These are phyloP conservation scores for Theobroma cacao DNA, from an alignment of 345 rosid species.

Conservation along the genomic window DNA sequence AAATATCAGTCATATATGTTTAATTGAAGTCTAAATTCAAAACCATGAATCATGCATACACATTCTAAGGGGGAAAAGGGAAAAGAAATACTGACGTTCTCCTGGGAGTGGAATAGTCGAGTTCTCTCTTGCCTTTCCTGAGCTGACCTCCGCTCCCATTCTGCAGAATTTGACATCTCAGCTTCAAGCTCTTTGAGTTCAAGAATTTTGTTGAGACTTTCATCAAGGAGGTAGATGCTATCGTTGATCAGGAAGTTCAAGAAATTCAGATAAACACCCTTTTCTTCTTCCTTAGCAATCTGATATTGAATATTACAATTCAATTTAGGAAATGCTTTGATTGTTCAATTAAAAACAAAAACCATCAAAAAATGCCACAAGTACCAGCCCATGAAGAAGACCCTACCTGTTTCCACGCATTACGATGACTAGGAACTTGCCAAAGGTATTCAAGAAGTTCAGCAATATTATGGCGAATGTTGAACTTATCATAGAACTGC, in stretches of 20 bases:
- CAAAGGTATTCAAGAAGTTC: conserved; percentile 97
- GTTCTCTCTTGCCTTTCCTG: conserved; percentile 99
- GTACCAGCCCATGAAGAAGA: conserved; percentile 8
- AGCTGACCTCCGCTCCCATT: conserved; percentile 92
- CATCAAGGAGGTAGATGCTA: conserved; percentile 97
- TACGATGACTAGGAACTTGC: conserved; percentile 99
- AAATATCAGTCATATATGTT: conserved; percentile 17
- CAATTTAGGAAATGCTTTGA: not conserved
- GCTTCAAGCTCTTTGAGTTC: conserved; percentile 94
- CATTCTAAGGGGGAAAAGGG: not conserved
- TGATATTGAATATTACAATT: conserved; percentile 31
- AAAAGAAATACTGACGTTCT: conserved; percentile 58
- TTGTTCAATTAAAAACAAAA: not conserved
- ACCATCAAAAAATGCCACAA: conserved; percentile 6
- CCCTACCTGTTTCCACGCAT: conserved; percentile 91
- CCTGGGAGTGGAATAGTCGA: conserved; percentile 86
- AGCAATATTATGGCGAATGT: conserved; percentile 95
- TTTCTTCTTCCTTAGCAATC: conserved; percentile 99
- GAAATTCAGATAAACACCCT: conserved; percentile 98
- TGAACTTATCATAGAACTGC: conserved; percentile 99
- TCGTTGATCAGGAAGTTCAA: conserved; percentile 95
- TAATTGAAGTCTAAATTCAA: conserved; percentile 2
- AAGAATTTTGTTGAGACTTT: conserved; percentile 95
- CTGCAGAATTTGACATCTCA: conserved; percentile 86
- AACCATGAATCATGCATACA: not conserved